These are phyloP conservation scores for Venturia effusa DNA, from an alignment of 2,329 filamentous ascomycete genomes.

Conservation along the genomic window DNA sequence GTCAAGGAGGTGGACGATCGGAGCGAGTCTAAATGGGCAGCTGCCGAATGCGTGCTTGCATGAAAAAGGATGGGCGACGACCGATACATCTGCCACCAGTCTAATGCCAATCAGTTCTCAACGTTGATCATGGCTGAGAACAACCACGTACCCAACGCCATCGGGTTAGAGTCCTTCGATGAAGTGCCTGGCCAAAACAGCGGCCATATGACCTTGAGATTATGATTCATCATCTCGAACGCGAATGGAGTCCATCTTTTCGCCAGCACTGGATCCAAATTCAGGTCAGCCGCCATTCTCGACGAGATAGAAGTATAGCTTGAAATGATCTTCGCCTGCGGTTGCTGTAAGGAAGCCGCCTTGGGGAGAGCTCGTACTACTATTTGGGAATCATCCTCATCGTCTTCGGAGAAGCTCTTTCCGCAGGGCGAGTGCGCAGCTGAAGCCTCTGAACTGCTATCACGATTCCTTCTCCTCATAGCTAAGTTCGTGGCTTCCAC, in stretches of 20 bases:
- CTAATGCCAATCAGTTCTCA: not conserved
- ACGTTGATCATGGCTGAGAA: not conserved
- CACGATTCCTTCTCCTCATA: not conserved
- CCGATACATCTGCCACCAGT: constrained; percentile 1
- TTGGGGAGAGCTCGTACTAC: not conserved
- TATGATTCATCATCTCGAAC: constrained; percentile 2
- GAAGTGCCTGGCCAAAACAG: constrained; percentile 2
- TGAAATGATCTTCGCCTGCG: not conserved
- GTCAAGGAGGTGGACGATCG: not conserved
- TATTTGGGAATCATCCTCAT: not conserved
- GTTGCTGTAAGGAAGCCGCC: not conserved
- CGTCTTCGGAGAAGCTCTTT: not conserved
- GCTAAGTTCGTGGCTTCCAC: not conserved
- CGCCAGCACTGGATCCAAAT: not conserved
- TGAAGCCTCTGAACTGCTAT: not conserved
- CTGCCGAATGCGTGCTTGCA: constrained; percentile 1
- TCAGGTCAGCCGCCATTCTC: not conserved
- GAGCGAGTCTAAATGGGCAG: not conserved
- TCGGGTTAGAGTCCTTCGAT: not conserved
- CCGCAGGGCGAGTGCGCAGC: not conserved
- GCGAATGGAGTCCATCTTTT: not conserved
- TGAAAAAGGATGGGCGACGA: not conserved
- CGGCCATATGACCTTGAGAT: constrained; percentile 2
- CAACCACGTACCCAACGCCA: not conserved
- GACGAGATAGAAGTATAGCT: not conserved